Conservation (phyloP, 768 basidiomycete species). For the Brasilioporus rufonigricans region DNA sequence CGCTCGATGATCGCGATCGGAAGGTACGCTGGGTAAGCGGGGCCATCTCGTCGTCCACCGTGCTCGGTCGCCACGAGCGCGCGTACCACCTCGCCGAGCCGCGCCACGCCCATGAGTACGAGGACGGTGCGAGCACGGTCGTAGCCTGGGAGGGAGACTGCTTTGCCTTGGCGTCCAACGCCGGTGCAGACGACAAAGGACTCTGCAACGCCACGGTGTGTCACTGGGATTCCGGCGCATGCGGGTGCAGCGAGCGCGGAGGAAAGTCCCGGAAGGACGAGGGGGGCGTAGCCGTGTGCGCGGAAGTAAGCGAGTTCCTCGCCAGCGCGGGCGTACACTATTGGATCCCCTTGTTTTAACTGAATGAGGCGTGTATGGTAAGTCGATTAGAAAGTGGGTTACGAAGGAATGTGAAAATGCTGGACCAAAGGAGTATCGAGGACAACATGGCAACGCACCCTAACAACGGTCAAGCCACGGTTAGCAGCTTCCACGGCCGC, state of each 20-base stretch:
- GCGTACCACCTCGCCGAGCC: conserved; percentile 68
- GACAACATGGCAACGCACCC: conserved; percentile 48
- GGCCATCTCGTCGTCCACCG: conserved; percentile 47
- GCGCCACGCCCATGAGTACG: conserved; percentile 93
- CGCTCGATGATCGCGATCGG: conserved; percentile 95
- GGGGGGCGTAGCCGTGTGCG: conserved; percentile 74
- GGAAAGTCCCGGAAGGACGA: conserved; percentile 86
- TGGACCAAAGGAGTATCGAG: too few relatives aligned
- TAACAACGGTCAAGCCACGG: conserved; percentile 80
- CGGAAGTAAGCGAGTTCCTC: conserved; percentile 96
- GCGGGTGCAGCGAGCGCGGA: conserved; percentile 89
- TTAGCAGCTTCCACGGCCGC: conserved; percentile 81
- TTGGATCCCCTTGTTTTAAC: conserved; percentile 98
- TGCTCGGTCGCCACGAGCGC: conserved; percentile 42
- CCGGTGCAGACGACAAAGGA: conserved; percentile 90
- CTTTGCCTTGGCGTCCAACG: conserved; percentile 82
- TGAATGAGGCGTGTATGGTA: conserved; percentile 24
- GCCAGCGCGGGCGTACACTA: conserved; percentile 90
- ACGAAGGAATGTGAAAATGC: too few relatives aligned
- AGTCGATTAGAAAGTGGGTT: too few relatives aligned
- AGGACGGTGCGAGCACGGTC: conserved; percentile 77
- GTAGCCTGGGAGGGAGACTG: conserved; percentile 85
- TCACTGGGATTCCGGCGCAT: conserved; percentile 90
- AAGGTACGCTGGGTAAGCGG: conserved; percentile 65
- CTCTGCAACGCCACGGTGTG: conserved; percentile 93